These are phyloP conservation scores for Metarhizium sp. DNA, from an alignment of 2,329 filamentous ascomycete species.

Conservation along the genomic window DNA sequence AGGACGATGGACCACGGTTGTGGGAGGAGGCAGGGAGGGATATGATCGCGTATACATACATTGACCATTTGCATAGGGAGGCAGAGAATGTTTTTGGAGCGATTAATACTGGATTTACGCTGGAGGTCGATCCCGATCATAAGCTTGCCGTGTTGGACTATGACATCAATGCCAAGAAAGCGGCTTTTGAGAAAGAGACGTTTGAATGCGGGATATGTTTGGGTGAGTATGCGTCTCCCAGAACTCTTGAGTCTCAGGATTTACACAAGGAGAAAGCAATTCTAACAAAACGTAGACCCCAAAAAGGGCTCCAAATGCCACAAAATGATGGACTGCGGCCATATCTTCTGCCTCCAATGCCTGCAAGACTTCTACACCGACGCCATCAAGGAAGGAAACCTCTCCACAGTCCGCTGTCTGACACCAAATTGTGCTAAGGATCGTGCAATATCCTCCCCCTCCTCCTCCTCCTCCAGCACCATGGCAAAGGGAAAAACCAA, in stretches of 20 bases:
- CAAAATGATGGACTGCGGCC: conserved; percentile 70
- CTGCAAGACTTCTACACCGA: conserved; percentile 83
- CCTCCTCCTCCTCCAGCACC: conserved; percentile 2
- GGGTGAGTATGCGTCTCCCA: conserved; percentile 27
- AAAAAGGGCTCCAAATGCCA: conserved; percentile 82
- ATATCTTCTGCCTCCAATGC: conserved; percentile 87
- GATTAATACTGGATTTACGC: conserved; percentile 33
- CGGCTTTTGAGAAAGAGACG: conserved; percentile 71
- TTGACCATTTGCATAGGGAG: conserved; percentile 52
- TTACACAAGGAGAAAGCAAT: background rate
- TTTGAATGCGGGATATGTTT: conserved; percentile 85
- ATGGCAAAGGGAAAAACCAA: conserved; percentile 41
- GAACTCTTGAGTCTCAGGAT: too few relatives aligned
- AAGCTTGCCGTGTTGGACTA: conserved; percentile 70
- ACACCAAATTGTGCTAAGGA: conserved; percentile 69
- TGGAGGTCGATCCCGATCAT: conserved; percentile 45
- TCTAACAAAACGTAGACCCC: conserved; percentile 47
- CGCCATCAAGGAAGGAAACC: conserved; percentile 77
- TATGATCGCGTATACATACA: conserved; percentile 51
- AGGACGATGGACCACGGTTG: conserved; percentile 38
- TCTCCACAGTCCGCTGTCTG: conserved; percentile 71
- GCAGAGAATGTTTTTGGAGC: conserved; percentile 53
- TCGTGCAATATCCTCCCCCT: conserved; percentile 22
- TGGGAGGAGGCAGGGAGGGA: conserved; percentile 56
- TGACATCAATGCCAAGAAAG: conserved; percentile 63